Evolutionary conservation across 106 monocot genomes (phyloP).

Genomic region (Dioscorea zingiberensis): DNA sequence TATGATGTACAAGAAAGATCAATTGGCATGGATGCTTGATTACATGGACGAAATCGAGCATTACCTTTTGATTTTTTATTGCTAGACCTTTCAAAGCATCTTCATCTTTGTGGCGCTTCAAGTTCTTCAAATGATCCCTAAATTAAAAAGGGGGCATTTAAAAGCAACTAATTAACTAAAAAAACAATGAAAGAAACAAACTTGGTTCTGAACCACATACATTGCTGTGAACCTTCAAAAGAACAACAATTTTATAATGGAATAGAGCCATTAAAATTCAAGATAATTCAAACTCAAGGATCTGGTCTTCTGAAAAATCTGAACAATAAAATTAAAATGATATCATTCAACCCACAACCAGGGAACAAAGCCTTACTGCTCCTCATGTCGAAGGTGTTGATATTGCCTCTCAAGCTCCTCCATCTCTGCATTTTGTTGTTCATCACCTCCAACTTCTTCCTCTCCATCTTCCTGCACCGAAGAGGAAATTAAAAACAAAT

Average conservation of each 20-base stretch:
- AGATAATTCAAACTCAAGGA: too few species aligned
- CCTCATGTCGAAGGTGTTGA: slow-evolving; percentile 25
- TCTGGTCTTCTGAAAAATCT: slow-evolving; percentile 41
- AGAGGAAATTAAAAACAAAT: too few species aligned
- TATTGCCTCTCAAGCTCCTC: slow-evolving; percentile 55
- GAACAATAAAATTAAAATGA: slow-evolving; percentile 5
- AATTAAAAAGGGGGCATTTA: too few species aligned
- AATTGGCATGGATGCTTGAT: too few species aligned
- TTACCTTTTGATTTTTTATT: slow-evolving; percentile 72
- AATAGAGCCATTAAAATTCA: too few species aligned
- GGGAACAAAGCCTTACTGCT: slow-evolving; percentile 32
- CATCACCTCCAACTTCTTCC: background rate
- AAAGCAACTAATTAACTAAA: too few species aligned
- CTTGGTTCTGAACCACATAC: too few species aligned
- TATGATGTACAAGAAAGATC: too few species aligned
- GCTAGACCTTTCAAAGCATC: slow-evolving; percentile 68
- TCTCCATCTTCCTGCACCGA: slow-evolving; percentile 3
- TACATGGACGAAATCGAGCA: too few species aligned
- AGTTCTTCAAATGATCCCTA: slow-evolving; percentile 44
- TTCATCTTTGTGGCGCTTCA: slow-evolving; percentile 72
- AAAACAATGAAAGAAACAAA: too few species aligned
- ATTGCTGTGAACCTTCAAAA: too few species aligned
- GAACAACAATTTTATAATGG: too few species aligned
- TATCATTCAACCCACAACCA: background rate
- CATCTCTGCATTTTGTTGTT: slow-evolving; percentile 49